Base-by-base conservation (phyloP, 345 rosid species). In the Eucalyptus lansdowneana region DNA sequence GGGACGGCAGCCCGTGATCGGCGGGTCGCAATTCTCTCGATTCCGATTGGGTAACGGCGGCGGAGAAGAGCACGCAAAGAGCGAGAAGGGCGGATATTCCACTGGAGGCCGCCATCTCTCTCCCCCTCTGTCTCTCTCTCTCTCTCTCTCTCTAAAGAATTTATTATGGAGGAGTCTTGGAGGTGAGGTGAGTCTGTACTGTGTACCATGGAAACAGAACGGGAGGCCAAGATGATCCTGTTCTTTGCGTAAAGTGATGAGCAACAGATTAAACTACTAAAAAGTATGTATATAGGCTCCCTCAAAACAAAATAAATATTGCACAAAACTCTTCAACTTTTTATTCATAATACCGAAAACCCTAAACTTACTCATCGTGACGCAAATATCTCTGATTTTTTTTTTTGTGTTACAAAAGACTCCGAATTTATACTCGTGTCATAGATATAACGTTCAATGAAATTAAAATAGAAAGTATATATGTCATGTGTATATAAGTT, bases 1-100 rank as follows among this genome's bases (percentile, higher is more conserved):
- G 91, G 90, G 60, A 90, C 80, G 49, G 80, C 49, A 90, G 88
- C 80, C 91, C 91, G 85, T 90, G 91, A 80, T 90, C 91, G 83
- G 91, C 87, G 9, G 90, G 91, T 6, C 91, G 91, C 83, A 88
- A 80, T 16, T 86, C 91, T 49, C 91, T 37, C 47, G 87, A 81
- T n/a, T 72, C 62, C 14, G 80, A 45, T 87, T 14, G 89, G 1
- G 62, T 34, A 21, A 89, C 22, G 50, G 27, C 22, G 42, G 80
- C 50, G 87, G 87, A 24, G 69, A 90, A 37, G 86, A 90, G 31
- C 2, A 90, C 50, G 88, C 51, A 72, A 42, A 89, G 56, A 11
- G 37, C 50, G 27, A 80, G 83, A 37, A 76, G 47, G 83, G 27
- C 45, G 83, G 27, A 76, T 10, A 76, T 76, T 76, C 83, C 83